Evolutionary conservation across 306 rosid genomes (phyloP).

Genomic region (Boehmeria nivea): DNA sequence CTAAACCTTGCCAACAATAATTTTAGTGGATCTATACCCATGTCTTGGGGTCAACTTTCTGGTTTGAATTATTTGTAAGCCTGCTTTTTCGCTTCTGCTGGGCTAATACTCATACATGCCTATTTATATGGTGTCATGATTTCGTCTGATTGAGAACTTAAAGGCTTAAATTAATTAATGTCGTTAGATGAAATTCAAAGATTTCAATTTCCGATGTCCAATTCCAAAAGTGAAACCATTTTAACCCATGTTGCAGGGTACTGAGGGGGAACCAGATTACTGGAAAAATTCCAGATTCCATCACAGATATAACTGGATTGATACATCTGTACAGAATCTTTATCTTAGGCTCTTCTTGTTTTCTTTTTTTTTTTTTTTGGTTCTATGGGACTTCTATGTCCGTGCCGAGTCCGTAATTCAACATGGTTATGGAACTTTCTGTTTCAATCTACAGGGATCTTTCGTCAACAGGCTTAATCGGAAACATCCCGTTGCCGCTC

Average conservation of each 20-base stretch:
- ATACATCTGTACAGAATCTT: conserved; percentile 30
- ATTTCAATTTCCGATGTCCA: not conserved
- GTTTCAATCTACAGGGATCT: conserved; percentile 60
- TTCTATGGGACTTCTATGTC: not conserved
- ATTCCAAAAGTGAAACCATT: conserved; percentile 1
- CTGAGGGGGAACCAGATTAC: conserved; percentile 42
- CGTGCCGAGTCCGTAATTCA: not conserved
- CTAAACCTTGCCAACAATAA: conserved; percentile 72
- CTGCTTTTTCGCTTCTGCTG: conserved; percentile 26
- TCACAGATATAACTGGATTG: conserved; percentile 35
- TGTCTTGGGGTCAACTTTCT: conserved; percentile 60
- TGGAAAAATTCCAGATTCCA: conserved; percentile 38
- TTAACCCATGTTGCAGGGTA: conserved; percentile 33
- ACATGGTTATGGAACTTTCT: not conserved
- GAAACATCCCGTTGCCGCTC: conserved; percentile 68
- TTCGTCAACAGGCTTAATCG: conserved; percentile 62
- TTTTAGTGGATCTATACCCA: conserved; percentile 62
- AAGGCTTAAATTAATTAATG: not conserved
- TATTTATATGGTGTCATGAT: too few relatives aligned
- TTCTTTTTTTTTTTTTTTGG: not conserved
- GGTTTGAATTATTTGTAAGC: conserved; percentile 73
- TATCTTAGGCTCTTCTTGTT: conserved; percentile 3
- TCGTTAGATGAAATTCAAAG: too few relatives aligned
- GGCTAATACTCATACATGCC: too few relatives aligned
- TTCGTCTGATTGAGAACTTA: not conserved